Evolutionary conservation across 148 eudicot species (phyloP).

Genomic region (Amaranthus palmeri): DNA sequence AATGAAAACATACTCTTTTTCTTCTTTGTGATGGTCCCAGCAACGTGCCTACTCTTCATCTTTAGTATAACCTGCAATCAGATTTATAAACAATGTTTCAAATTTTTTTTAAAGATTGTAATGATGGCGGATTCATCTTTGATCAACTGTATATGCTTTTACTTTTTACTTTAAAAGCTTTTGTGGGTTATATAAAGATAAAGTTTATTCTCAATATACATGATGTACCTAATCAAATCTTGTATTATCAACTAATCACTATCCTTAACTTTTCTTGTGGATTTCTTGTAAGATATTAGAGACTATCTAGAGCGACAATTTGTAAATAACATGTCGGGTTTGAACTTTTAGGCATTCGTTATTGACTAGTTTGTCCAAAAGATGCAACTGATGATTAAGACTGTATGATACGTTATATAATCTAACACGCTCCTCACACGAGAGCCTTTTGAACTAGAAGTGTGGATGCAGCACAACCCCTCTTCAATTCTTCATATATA

Average conservation of each 20-base stretch:
- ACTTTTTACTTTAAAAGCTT: constrained; percentile 27
- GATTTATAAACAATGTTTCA: constrained; percentile 16
- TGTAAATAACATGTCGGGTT: not conserved
- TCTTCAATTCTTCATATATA: no score
- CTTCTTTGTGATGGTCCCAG: constrained; percentile 99
- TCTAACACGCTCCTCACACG: no score
- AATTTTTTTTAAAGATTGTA: constrained; percentile 30
- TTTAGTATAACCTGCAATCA: constrained; percentile 74
- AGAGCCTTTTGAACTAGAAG: no score
- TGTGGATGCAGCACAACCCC: no score
- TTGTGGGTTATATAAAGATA: constrained; percentile 8
- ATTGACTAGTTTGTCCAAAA: not conserved
- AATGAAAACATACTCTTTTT: constrained; percentile 78
- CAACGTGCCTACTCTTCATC: constrained; percentile 97
- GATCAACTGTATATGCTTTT: constrained; percentile 23
- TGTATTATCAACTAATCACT: constrained; percentile 36
- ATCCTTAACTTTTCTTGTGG: constrained; percentile 2
- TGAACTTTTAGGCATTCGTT: not conserved
- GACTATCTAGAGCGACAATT: not conserved
- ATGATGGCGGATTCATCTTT: constrained; percentile 28
- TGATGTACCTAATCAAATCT: constrained; percentile 15
- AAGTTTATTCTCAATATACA: constrained; percentile 15
- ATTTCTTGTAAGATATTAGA: not conserved
- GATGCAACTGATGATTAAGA: not conserved
- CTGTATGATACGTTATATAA: no score